Evolutionary conservation across 768 basidiomycete species (phyloP).

Genomic region (Hericium rajendrae): DNA sequence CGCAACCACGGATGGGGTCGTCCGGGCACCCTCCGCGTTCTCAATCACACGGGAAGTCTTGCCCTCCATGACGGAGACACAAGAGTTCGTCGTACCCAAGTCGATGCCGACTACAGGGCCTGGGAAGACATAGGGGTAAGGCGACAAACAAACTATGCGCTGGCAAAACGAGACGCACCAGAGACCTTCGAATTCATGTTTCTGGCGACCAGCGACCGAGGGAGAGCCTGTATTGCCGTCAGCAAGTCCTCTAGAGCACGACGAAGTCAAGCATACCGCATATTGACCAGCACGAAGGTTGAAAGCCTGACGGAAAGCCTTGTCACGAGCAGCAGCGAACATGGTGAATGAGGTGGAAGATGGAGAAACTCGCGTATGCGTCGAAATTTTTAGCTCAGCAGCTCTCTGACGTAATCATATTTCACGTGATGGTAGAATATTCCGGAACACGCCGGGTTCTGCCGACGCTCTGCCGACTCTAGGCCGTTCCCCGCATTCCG

Average conservation of each 20-base stretch:
- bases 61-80: slow-evolving; percentile 93
- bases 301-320: too few species aligned
- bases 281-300: slow-evolving; percentile 46
- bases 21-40: slow-evolving; percentile 95
- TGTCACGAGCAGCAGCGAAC: slow-evolving; percentile 54
- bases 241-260: neutral
- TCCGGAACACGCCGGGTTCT: slow-evolving; percentile 10
- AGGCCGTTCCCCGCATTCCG: neutral
- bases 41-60: slow-evolving; percentile 92
- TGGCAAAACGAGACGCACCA: slow-evolving; percentile 35
- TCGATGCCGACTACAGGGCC: slow-evolving; percentile 95
- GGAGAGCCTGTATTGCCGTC: slow-evolving; percentile 38
- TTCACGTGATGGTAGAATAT: neutral
- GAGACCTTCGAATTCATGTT: slow-evolving; percentile 95
- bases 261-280: slow-evolving; percentile 35
- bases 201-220: slow-evolving; percentile 70
- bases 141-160: neutral
- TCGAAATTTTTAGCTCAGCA: slow-evolving; percentile 4
- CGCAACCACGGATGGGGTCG: slow-evolving; percentile 96
- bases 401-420: neutral
- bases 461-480: neutral
- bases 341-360: slow-evolving; percentile 43
- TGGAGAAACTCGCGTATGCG: slow-evolving; percentile 4
- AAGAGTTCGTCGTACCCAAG: slow-evolving; percentile 89
- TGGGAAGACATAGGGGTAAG: slow-evolving; percentile 15